Conservation (phyloP, 176 grass and related monocot genomes). For the Saccharum spontaneum region DNA sequence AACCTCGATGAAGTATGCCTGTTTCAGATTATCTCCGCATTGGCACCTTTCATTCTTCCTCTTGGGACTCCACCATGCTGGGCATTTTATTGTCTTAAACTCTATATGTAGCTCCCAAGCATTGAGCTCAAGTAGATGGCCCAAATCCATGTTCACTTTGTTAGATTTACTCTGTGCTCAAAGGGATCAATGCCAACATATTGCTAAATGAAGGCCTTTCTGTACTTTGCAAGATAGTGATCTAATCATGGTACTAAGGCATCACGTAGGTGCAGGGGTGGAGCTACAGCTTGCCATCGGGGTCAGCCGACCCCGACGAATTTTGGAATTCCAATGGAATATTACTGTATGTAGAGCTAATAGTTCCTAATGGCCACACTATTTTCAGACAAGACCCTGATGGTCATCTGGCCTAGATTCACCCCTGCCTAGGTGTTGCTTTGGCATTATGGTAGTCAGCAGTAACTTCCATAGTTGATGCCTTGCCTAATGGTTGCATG, state of each 20-base stretch:
- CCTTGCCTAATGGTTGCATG: background rate
- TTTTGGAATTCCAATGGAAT: background rate
- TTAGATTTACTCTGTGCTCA: background rate
- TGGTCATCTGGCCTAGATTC: background rate
- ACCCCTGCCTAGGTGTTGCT: background rate
- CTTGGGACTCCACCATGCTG: background rate
- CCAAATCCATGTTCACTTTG: background rate
- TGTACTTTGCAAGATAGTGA: background rate
- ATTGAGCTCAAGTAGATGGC: background rate
- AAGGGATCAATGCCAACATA: slow-evolving; percentile 10
- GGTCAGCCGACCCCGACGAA: too few relatives aligned
- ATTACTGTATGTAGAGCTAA: background rate
- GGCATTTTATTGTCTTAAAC: background rate
- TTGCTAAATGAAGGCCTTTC: background rate
- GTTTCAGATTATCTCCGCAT: background rate
- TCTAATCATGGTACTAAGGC: background rate
- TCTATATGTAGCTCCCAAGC: background rate
- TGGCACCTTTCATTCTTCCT: background rate
- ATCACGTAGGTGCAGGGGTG: background rate
- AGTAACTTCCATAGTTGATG: background rate
- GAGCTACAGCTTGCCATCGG: background rate
- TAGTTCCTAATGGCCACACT: background rate
- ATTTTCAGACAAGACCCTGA: background rate
- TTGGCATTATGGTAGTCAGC: background rate
- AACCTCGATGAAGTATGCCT: background rate